Evolutionary conservation across 176 grass and related monocot genomes (phyloP), one percentile per base, ranked within the genome.

Genomic region (Eragrostis curvula): DNA sequence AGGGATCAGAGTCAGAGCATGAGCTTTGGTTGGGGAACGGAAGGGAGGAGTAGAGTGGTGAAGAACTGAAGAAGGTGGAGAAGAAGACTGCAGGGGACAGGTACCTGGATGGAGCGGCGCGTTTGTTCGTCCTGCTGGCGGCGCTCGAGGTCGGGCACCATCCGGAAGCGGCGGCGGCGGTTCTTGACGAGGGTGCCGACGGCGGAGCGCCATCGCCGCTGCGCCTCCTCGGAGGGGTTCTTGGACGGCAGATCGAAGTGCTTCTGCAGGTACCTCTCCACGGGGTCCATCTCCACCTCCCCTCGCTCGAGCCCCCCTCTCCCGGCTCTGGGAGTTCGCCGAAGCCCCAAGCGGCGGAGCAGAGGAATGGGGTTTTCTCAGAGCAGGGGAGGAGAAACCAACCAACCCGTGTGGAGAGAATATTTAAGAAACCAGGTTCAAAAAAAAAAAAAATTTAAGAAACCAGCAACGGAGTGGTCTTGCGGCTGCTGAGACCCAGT

Each of bases 141-240:
- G 79, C 85, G 60, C 16, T 95, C 93, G 75, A 98, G 84, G 79
- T 98, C 87, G 36, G 93, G 76, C 25, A 95, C 89, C 82, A 85
- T 84, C 81, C 96, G 92, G 82, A 98, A 98, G 15, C 96, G 90
- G 12, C 96, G 92, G 53, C 90, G 85, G 8, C 2, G 87, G 84
- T 98, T 98, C 88, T 80, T 90, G 71, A 98, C 90, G 68, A 98
- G 5, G 8, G 21, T 62, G 21, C 85, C 88, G 6, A 93, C 92
- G 55, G 93, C 90, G 6, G 56, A 45, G 73, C 93, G 92, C 96
- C 96, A 98, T 9, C 87, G 89, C 2, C 87, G 90, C 82, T 87
- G 96, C 55, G 73, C 93, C 47, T 84, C 92, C 82, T 93, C 90
- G 15, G 93, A 88, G 9, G 87, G 87, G 68, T 98, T 81, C 96